phyloP scores from a whole-genome alignment of 768 basidiomycete species.

The Phaeotremella skinneri region DNA sequence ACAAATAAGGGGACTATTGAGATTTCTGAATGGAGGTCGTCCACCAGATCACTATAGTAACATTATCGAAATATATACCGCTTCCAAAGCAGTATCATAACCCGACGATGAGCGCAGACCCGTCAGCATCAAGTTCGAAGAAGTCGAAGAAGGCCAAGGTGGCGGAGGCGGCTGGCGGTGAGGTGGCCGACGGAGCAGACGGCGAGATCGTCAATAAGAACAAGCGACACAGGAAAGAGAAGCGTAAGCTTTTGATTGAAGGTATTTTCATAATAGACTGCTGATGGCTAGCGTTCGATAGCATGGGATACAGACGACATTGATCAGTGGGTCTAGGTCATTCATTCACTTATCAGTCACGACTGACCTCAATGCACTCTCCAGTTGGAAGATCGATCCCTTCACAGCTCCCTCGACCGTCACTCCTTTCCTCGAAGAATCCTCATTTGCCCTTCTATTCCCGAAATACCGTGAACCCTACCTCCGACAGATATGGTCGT shows the following conservation, averaged over 20 bases:
- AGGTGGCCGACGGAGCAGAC: conserved; percentile 2
- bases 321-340: conserved; percentile 87
- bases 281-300: conserved; percentile 47
- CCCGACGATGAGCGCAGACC: conserved; percentile 34
- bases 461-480: conserved; percentile 95
- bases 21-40: conserved; percentile 23
- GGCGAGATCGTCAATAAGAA: conserved; percentile 65
- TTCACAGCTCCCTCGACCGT: conserved; percentile 71
- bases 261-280: neutral
- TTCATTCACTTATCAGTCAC: neutral
- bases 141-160: conserved; percentile 26
- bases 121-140: conserved; percentile 31
- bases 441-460: conserved; percentile 95
- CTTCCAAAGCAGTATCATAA: neutral
- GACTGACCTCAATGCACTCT: neutral
- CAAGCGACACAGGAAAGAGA: conserved; percentile 87
- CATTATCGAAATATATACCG: neutral
- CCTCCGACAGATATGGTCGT: conserved; percentile 89
- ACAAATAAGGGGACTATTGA: neutral
- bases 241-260: conserved; percentile 64
- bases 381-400: conserved; percentile 82
- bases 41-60: conserved; percentile 8
- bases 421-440: conserved; percentile 77
- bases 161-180: conserved; percentile 16
- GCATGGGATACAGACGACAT: conserved; percentile 99